Percentiles rank a stretch among this genome's conserved stretches.
These are phyloP conservation scores for Candida neerlandica DNA, from an alignment of 1,139 yeast genomes.

Conservation along the genomic window DNA sequence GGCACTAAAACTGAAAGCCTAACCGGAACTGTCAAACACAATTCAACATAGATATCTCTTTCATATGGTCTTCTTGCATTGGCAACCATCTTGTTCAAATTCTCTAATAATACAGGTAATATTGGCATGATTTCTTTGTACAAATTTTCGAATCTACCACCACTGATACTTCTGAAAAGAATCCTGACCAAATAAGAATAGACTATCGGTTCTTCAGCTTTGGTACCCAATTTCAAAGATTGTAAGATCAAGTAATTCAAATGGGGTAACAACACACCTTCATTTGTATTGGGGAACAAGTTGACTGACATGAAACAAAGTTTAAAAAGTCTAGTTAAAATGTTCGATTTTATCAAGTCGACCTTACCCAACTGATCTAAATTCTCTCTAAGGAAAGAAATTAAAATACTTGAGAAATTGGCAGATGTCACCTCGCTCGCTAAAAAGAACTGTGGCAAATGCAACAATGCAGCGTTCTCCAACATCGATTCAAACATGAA, in stretches of 20 bases:
- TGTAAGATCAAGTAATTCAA: constrained; percentile 79
- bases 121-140: constrained; percentile 93
- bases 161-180: constrained; percentile 90
- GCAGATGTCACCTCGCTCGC: constrained; percentile 94
- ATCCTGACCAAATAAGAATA: constrained; percentile 89
- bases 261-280: constrained; percentile 84
- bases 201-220: constrained; percentile 89
- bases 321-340: constrained; percentile 83
- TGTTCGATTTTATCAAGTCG: constrained; percentile 76
- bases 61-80: constrained; percentile 89
- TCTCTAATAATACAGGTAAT: constrained; percentile 81
- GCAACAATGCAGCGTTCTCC: constrained; percentile 82
- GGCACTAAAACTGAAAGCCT: constrained; percentile 91
- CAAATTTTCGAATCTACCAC: constrained; percentile 89
- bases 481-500: constrained; percentile 79
- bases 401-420: constrained; percentile 84
- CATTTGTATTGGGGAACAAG: constrained; percentile 85
- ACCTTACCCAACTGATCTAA: constrained; percentile 80
- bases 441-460: constrained; percentile 89
- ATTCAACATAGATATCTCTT: constrained; percentile 89
- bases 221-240: constrained; percentile 77
- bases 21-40: constrained; percentile 95
- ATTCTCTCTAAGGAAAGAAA: constrained; percentile 73
- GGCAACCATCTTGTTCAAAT: constrained; percentile 77
- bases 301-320: constrained; percentile 95